These are phyloP conservation scores for Sclerotinia borealis DNA, from an alignment of 2,329 filamentous ascomycete genomes.

Conservation along the genomic window DNA sequence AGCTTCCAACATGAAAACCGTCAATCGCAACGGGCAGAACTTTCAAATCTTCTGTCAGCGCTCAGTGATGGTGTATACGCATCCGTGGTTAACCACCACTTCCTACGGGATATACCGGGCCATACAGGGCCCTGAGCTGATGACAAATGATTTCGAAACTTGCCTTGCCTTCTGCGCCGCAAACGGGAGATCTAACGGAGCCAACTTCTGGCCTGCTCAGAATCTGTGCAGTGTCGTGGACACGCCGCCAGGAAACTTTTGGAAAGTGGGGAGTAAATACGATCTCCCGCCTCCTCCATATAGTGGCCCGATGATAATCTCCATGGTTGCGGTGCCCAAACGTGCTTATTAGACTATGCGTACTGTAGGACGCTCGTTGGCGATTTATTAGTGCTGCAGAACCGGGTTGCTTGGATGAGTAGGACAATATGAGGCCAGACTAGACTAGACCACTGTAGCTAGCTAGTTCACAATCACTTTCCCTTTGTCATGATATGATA, in stretches of 20 bases:
- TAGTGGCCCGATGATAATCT: neutral
- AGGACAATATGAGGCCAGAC: neutral
- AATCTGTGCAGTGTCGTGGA: neutral
- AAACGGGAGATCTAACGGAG: neutral
- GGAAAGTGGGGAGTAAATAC: neutral
- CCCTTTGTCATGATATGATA: no score
- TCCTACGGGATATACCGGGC: neutral
- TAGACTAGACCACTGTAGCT: no score
- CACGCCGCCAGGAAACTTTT: neutral
- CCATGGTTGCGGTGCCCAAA: slow-evolving; percentile 1
- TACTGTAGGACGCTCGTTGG: neutral
- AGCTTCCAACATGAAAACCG: neutral
- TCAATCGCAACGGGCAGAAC: slow-evolving; percentile 3
- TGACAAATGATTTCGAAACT: neutral
- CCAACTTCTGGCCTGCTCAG: neutral
- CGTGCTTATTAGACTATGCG: neutral
- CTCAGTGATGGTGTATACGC: neutral
- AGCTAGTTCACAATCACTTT: neutral
- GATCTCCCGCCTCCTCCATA: neutral
- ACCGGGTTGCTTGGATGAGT: neutral
- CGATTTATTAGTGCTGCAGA: neutral
- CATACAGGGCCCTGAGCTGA: neutral
- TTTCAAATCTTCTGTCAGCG: slow-evolving; percentile 5
- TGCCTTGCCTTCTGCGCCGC: neutral
- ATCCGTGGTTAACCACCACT: slow-evolving; percentile 2